Base-by-base conservation (phyloP, 2,329 filamentous ascomycete species). In the Microdochium bolleyi region DNA sequence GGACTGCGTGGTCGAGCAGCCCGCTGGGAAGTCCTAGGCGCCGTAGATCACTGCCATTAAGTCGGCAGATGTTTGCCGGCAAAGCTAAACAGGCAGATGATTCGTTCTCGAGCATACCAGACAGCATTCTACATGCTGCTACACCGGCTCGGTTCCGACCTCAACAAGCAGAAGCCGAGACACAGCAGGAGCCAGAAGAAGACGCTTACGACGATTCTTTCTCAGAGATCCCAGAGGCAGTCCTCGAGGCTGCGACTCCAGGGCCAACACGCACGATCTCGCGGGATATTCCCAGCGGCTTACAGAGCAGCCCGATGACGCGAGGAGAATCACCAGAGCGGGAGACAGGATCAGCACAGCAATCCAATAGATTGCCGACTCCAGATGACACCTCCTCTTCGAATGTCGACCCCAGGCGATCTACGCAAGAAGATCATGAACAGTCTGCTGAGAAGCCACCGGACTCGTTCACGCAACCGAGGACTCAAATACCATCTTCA, bases 151-250 rank as follows among this genome's bases (percentile, higher is more conserved):
- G 61, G 41, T 49, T 58, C 21, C 16, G 41, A 8, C 19, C 57
- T 61, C 44, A 60, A 54, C 55, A 61, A 60, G 16, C 51, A 55
- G 11, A 58, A 55, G 10, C 24, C 55, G 22, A 48, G 50, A 4
- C 52, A 49, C 22, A 24, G 57, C 1, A 61, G 61, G 2, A 59
- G 64, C 1, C 63, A 69, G 2, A 65, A 70, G 22, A 61, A 66
- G 65, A 64, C 38, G 50, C 63, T 25, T 78, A 80, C 48, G 76
- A 81, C 1, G 79, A 82, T 56, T 80, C 78, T 0, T 83, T 82
- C 57, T 82, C 79, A 0, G 77, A 80, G 51, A 78, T 82, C 16
- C 77, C 79, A 1, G 72, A 77, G 16, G 70, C 64, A 3, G 66
- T 80, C 2, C 70, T 82, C 3, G 70, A 69, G 14, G 76, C 76